Evolutionary conservation across 345 rosid genomes (phyloP), one percentile per base, ranked within the genome.

Genomic region (Syzygium oleosum): DNA sequence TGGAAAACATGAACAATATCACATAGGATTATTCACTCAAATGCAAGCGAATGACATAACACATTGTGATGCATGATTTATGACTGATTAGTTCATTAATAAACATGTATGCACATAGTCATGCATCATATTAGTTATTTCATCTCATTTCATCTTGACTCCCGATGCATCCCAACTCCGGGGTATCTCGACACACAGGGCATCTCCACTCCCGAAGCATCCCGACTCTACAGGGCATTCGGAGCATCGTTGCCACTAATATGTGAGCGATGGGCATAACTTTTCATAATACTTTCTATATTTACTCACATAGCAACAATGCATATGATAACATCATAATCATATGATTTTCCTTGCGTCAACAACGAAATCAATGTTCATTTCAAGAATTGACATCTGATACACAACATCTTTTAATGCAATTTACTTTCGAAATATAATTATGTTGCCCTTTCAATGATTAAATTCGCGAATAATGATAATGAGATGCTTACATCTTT

Each of bases 171-270:
- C 10, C 1, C 4, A 0, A 54, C 58, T 54, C 58, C 21, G 23
- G 4, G 25, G 58, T 3, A 54, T 55, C 21, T 14, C 58, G 21
- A 55, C 58, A 19, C 25, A 38, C 0, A 0, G 9, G 58, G 58
- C 58, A 55, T 55, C 58, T 55, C 58, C 11, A 54, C 59, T 55
- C 22, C 12, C 15, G 1, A 27, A 4, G 27, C 11, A 55, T 55
- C 59, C 1, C 27, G 1, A 54, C 58, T 54, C 58, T 54, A 7
- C 43, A 6, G 43, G 43, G 43, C 43, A 41, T 41, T 6, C 0
- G 1, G 27, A 25, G 27, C 25, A 55, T 55, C 2, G 2, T 22
- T 55, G 59, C 59, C 27, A 55, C 0, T 55, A 1, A 55, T 22
- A 21, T 1, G 59, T 55, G 59, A 55, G 27, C 27, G 0, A 55